A percentile compares a stretch with the other conserved stretches of the same genome.
These are phyloP conservation scores for Persicaria maculosa DNA, from an alignment of 148 eudicot species.

Conservation along the genomic window DNA sequence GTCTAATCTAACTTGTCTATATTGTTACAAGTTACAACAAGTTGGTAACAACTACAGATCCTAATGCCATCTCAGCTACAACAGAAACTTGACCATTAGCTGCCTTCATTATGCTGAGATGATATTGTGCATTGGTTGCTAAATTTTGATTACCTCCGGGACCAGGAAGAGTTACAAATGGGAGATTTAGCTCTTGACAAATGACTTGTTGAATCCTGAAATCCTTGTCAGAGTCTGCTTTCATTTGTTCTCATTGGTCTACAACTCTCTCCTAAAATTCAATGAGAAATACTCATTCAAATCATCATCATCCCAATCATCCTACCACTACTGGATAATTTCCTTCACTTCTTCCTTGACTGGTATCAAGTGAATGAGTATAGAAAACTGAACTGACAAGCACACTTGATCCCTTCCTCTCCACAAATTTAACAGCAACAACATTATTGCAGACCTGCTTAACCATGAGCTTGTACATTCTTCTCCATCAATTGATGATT, in stretches of 20 bases:
- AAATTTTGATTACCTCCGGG: conserved; percentile 37
- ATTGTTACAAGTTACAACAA: conserved; percentile 31
- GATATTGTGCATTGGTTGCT: background rate
- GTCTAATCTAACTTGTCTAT: conserved; percentile 86
- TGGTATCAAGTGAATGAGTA: too few relatives aligned
- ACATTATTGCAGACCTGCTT: too few relatives aligned
- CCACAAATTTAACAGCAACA: too few relatives aligned
- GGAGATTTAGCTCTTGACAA: conserved; percentile 79
- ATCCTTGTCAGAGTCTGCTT: conserved; percentile 47
- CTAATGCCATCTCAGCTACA: conserved; percentile 32
- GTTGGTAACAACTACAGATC: conserved; percentile 22
- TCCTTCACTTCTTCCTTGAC: conserved; percentile 71
- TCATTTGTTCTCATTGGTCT: conserved; percentile 48
- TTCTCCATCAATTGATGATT: too few relatives aligned
- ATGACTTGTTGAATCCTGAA: conserved; percentile 66
- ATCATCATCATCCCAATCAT: conserved; percentile 90
- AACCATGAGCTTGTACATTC: too few relatives aligned
- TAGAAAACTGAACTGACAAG: too few relatives aligned
- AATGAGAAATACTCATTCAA: conserved; percentile 78
- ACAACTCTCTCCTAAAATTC: conserved; percentile 68
- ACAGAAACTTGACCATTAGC: background rate
- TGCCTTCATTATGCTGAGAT: background rate
- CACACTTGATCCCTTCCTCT: too few relatives aligned
- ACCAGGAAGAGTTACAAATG: conserved; percentile 41
- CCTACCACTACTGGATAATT: conserved; percentile 83